Percentiles rank a stretch among this genome's conserved stretches.
These are phyloP conservation scores for Mucor sp. DNA, from an alignment of 371 early-diverging fungal genomes.

Conservation along the genomic window DNA sequence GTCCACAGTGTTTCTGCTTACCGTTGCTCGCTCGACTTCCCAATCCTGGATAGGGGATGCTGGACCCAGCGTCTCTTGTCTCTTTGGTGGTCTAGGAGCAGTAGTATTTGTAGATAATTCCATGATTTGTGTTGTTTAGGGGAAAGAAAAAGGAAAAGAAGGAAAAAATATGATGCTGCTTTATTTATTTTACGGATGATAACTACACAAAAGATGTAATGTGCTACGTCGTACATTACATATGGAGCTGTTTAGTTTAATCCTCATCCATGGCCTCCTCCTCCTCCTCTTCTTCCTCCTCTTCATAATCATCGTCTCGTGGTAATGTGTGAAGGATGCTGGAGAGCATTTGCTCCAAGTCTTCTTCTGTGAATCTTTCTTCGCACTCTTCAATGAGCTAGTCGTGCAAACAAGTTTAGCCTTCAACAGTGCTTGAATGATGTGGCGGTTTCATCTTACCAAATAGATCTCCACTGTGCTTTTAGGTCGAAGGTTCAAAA, in stretches of 20 bases:
- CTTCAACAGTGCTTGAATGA: not conserved
- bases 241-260: not conserved
- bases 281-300: conserved; percentile 37
- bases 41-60: conserved; percentile 37
- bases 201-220: conserved; percentile 9
- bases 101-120: conserved; percentile 8
- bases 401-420: not conserved
- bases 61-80: conserved; percentile 34
- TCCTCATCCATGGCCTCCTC: conserved; percentile 12
- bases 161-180: not conserved
- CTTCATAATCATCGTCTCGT: conserved; percentile 49
- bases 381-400: conserved; percentile 69
- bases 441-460: conserved; percentile 30
- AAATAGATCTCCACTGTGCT: conserved; percentile 62
- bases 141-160: conserved; percentile 6
- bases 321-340: conserved; percentile 41
- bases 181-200: not conserved
- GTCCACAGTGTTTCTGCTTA: not conserved
- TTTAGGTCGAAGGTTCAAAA: conserved; percentile 61
- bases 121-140: conserved; percentile 7
- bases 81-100: conserved; percentile 15
- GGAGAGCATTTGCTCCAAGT: conserved; percentile 46
- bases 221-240: conserved; percentile 15
- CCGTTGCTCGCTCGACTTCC: conserved; percentile 42
- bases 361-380: conserved; percentile 57